Conservation (phyloP, 176 grass and related monocot species). For the Avena atlantica region DNA sequence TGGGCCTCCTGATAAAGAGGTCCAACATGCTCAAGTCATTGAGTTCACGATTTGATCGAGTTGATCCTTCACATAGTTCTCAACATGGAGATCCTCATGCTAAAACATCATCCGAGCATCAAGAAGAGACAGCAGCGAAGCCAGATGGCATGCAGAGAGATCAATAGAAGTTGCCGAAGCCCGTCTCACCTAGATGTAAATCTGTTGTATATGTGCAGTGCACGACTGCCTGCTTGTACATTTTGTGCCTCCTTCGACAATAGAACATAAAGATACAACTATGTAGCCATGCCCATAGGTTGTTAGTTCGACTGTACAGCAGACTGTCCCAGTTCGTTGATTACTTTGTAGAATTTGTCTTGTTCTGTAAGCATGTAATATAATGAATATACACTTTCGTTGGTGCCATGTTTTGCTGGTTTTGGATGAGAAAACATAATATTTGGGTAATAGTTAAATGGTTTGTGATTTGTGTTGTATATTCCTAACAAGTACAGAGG, state of each 20-base stretch:
- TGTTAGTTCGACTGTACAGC: neutral
- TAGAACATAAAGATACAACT: neutral
- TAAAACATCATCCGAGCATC: conserved; percentile 44
- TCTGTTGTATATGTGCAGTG: conserved; percentile 45
- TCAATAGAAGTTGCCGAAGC: conserved; percentile 32
- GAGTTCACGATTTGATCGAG: conserved; percentile 57
- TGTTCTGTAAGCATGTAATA: conserved; percentile 17
- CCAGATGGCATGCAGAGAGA: conserved; percentile 35
- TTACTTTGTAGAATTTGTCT: conserved; percentile 26
- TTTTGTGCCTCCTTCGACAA: conserved; percentile 1
- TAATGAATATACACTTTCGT: neutral
- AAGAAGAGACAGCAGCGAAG: conserved; percentile 41
- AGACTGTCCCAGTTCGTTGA: neutral
- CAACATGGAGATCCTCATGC: conserved; percentile 40
- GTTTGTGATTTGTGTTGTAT: neutral
- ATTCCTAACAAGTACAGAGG: neutral
- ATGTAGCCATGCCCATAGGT: conserved; percentile 29
- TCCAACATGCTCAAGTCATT: conserved; percentile 67
- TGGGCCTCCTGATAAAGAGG: conserved; percentile 84
- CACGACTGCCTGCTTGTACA: conserved; percentile 22
- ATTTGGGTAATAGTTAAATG: neutral
- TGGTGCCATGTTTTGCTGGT: neutral
- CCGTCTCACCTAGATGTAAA: conserved; percentile 7
- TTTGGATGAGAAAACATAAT: neutral
- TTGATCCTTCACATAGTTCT: conserved; percentile 55